phyloP scores from a whole-genome alignment of 441 rosid genomes.

The Erodium trifolium region DNA sequence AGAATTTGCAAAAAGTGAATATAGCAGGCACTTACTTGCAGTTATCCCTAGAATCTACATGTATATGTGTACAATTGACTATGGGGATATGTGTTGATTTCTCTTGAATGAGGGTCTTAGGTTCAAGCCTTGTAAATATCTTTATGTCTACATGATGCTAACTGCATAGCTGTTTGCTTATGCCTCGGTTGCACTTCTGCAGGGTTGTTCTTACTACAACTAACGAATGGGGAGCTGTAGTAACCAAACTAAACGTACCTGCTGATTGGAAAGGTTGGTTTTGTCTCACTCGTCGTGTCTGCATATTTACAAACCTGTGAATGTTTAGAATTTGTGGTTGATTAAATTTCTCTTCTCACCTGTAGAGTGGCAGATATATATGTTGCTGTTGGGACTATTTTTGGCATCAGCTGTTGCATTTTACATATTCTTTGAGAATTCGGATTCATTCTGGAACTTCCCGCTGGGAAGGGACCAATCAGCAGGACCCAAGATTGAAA shows the following conservation, averaged over 20 bases:
- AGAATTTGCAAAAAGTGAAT: too few relatives aligned
- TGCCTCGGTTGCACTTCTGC: constrained; percentile 13
- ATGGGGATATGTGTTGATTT: too few relatives aligned
- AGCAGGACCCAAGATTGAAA: constrained; percentile 44
- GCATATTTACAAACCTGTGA: neutral
- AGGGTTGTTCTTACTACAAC: constrained; percentile 85
- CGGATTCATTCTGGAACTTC: constrained; percentile 81
- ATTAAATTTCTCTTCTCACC: neutral
- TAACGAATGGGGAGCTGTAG: constrained; percentile 78
- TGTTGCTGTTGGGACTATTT: constrained; percentile 62
- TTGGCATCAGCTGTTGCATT: constrained; percentile 70
- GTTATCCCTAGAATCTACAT: too few relatives aligned
- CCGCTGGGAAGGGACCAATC: constrained; percentile 52
- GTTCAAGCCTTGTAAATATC: too few relatives aligned
- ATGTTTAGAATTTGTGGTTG: neutral
- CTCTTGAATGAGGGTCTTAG: too few relatives aligned
- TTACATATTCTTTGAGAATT: constrained; percentile 74
- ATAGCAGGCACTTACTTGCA: too few relatives aligned
- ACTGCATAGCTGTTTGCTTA: constrained; percentile 10
- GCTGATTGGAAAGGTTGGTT: constrained; percentile 91
- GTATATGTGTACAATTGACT: too few relatives aligned
- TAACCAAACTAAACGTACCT: constrained; percentile 75
- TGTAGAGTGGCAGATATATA: constrained; percentile 95
- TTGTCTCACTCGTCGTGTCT: neutral
- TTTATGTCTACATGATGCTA: neutral